These are phyloP conservation scores for Mucor sp. DNA, from an alignment of 371 early-diverging fungal genomes.

Conservation along the genomic window DNA sequence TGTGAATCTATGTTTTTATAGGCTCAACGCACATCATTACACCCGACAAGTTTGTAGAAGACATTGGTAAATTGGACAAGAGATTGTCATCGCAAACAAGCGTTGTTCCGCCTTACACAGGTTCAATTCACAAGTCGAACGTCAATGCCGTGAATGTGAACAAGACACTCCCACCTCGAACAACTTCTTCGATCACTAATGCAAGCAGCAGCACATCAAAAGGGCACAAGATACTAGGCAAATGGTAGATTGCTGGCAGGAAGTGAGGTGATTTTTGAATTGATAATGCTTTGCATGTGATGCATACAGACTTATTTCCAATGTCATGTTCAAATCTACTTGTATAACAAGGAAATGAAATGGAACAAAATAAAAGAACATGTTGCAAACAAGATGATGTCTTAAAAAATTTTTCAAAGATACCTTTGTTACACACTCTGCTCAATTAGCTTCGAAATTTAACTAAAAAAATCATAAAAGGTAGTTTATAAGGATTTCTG, in stretches of 20 bases:
- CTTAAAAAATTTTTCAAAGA: background rate
- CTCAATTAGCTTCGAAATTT: background rate
- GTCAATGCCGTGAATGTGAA: background rate
- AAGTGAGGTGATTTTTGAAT: no score
- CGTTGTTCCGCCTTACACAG: conserved; percentile 43
- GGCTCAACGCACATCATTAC: conserved; percentile 82
- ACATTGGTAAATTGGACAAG: conserved; percentile 47
- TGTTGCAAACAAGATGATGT: background rate
- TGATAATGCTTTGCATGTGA: no score
- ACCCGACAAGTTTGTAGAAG: conserved; percentile 75
- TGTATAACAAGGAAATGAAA: conserved; percentile 1
- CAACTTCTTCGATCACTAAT: conserved; percentile 6
- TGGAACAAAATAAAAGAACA: background rate
- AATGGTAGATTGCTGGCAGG: conserved; percentile 5
- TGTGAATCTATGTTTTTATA: conserved; percentile 5
- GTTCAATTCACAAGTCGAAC: conserved; percentile 19
- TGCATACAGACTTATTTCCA: no score
- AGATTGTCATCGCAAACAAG: conserved; percentile 22
- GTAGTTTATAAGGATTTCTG: conserved; percentile 12
- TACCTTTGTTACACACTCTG: conserved; percentile 1
- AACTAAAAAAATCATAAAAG: conserved; percentile 6
- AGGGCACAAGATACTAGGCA: conserved; percentile 25
- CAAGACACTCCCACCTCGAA: conserved; percentile 19
- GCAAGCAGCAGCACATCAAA: background rate
- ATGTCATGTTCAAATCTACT: background rate